Percentiles rank a stretch among this genome's conserved stretches.
Conservation (phyloP, 164 flowering plant genomes). For the Vitis riparia region DNA sequence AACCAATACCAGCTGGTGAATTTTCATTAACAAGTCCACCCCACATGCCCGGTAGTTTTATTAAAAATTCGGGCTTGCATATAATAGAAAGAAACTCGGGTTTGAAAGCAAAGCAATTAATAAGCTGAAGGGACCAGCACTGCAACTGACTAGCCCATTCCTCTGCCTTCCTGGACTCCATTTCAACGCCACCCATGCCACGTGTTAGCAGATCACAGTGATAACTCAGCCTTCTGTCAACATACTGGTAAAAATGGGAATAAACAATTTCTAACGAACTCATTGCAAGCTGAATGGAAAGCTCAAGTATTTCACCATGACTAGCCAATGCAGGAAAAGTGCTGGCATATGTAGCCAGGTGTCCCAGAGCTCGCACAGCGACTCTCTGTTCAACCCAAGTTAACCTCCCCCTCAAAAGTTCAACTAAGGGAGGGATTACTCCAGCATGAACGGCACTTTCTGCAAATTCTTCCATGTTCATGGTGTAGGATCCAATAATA, state of each 20-base stretch:
- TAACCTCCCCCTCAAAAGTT: constrained; percentile 88
- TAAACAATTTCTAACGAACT: constrained; percentile 93
- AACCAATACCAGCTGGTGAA: constrained; percentile 98
- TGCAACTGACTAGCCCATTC: constrained; percentile 99
- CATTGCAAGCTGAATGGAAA: constrained; percentile 89
- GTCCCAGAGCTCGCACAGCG: constrained; percentile 96
- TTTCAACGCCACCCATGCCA: constrained; percentile 99
- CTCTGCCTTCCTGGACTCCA: constrained; percentile 99
- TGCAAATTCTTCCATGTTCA: constrained; percentile 98
- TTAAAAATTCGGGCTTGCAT: constrained; percentile 87
- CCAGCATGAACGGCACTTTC: constrained; percentile 90
- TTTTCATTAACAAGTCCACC: constrained; percentile 99
- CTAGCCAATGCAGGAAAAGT: constrained; percentile 81
- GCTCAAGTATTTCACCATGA: constrained; percentile 94
- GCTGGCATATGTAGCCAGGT: constrained; percentile 86
- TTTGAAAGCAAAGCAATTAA: constrained; percentile 96
- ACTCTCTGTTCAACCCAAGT: constrained; percentile 99
- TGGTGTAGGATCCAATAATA: constrained; percentile 97
- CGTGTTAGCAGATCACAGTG: constrained; percentile 98
- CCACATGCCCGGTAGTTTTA: constrained; percentile 95
- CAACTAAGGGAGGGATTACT: constrained; percentile 85
- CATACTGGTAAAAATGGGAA: constrained; percentile 86
- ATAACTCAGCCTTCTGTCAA: constrained; percentile 79
- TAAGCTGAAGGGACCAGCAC: constrained; percentile 99
- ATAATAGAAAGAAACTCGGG: constrained; percentile 87